Evolutionary conservation across 225 moss, liverwort and hornwort species (phyloP), one percentile per base, ranked within the genome.

Genomic region (Ulota crispa): DNA sequence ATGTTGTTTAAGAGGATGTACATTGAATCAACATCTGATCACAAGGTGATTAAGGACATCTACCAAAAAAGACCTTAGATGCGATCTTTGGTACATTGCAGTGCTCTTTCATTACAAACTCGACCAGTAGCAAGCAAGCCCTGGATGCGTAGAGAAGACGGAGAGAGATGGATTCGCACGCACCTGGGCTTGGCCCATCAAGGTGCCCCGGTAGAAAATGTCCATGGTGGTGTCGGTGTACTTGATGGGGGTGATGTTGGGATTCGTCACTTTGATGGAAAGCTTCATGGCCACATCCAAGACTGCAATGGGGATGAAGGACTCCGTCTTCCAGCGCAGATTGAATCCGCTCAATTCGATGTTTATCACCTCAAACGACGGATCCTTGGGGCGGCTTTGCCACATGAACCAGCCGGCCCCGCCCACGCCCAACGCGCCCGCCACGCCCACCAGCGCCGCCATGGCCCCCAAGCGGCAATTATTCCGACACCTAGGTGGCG

Each of bases 221-320:
- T 95, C 92, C 99, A 99, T 99, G 27, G 91, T 90, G 47, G 99
- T 99, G 66, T 91, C 91, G 27, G 96, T 93, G 57, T 94, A 99
- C 82, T 93, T 86, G 78, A 99, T 94, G 63, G 99, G 99, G 16
- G 93, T 85, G 24, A 99, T 47, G 65, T 99, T 99, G 13, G 87
- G 85, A 63, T 99, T 99, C 1, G 85, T 91, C 14, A 99, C 99
- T 81, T 93, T 95, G 82, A 99, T 96, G 4, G 82, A 86, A 1
- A 99, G 60, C 34, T 74, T 83, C 72, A 99, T 89, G 79, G 94
- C 73, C 68, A 99, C 96, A 65, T 99, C 99, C 64, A 99, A 76
- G 8, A 96, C 96, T 2, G 96, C 99, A 56, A 93, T 88, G 9
- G 96, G 89, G 65, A 94, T 75, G 26, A 94, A 55, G 20, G 84